Evolutionary conservation across 1,284 basidiomycete species (phyloP).

Genomic region (Pyrrhoderma lamaoense): DNA sequence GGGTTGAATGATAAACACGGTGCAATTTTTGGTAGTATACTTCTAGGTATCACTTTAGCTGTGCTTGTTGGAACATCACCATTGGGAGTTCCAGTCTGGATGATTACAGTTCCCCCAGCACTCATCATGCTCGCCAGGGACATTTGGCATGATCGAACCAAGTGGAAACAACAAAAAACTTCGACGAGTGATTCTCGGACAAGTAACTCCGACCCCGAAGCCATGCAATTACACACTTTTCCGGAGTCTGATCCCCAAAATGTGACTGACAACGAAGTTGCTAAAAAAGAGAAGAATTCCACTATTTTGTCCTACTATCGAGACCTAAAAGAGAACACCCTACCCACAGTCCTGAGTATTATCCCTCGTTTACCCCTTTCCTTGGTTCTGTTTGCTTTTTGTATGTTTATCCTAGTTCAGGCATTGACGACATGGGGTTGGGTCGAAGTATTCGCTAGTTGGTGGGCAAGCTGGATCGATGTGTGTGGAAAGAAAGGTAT

Average conservation of each 20-base stretch:
- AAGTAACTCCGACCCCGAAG: neutral
- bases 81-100: conserved; percentile 53
- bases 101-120: conserved; percentile 86
- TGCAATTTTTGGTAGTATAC: conserved; percentile 31
- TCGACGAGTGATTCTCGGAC: neutral
- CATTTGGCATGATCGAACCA: conserved; percentile 27
- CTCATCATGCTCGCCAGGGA: conserved; percentile 32
- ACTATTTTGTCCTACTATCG: conserved; percentile 22
- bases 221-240: neutral
- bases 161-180: neutral
- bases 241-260: neutral
- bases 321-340: conserved; percentile 30
- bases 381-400: conserved; percentile 88
- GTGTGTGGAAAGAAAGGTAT: conserved; percentile 18
- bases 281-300: conserved; percentile 17
- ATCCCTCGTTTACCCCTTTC: conserved; percentile 69
- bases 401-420: conserved; percentile 93
- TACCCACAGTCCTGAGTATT: conserved; percentile 72
- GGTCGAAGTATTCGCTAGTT: conserved; percentile 79
- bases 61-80: conserved; percentile 51
- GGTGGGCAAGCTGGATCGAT: conserved; percentile 50
- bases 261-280: neutral
- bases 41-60: conserved; percentile 45
- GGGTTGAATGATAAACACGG: conserved; percentile 26
- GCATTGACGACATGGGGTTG: conserved; percentile 82